Evolutionary conservation across 176 grass and related monocot species (phyloP), one percentile per base, ranked within the genome.

Genomic region (Stipa capillata): DNA sequence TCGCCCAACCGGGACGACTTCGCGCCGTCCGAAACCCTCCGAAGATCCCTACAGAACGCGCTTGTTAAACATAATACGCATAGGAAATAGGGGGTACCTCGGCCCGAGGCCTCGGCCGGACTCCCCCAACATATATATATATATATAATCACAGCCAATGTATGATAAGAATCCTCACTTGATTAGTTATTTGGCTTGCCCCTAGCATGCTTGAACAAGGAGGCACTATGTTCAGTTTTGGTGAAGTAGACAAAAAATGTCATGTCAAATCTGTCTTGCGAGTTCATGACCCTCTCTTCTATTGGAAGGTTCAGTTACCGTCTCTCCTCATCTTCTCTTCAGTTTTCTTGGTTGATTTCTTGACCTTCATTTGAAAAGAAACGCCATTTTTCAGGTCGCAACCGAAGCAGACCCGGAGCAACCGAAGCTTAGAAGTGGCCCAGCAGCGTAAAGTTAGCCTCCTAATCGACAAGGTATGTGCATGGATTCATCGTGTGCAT

Each of bases 391-490:
- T 59, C 68, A 93, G 91, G 69, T 90, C 49, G 91, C 91, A 65
- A 65, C 79, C 15, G 91, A 89, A 79, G 87, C 84, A 6, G 90
- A 93, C 80, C 83, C n/a, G n/a, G n/a, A n/a, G n/a, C n/a, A n/a
- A 90, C 69, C 89, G 94, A 85, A 88, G 87, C 79, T 90, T 97
- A 50, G 87, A 94, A 81, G 43, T 61, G 33, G 94, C 91, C n/a
- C 91, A 94, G 54, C 28, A 85, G 64, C 87, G 82, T 8, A 97
- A 97, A 89, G 80, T 97, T 41, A 62, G 65, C 44, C 85, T 94
- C 49, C 69, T 97, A 69, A 92, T 97, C 42, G 73, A 97, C 50
- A 97, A 97, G 92, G 95, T 94, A 86, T n/a, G n/a, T n/a, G n/a
- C n/a, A n/a, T n/a, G n/a, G n/a, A n/a, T n/a, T n/a, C n/a, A n/a